Percentiles rank a stretch among this genome's conserved stretches.
Conservation (phyloP, 2,329 filamentous ascomycete species). For the Diaporthe citriasiana region DNA sequence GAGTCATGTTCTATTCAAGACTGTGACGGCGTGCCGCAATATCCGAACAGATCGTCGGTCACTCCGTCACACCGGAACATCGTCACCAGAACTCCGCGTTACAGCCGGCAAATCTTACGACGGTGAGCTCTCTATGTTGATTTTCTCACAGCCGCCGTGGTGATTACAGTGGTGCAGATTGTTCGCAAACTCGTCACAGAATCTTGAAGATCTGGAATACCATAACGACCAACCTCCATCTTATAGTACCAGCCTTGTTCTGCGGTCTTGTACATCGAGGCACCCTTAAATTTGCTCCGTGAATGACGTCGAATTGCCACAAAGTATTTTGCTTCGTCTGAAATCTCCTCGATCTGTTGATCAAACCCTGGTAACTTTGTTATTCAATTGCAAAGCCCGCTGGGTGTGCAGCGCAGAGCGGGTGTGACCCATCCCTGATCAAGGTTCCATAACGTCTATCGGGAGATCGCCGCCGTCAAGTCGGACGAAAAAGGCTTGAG, state of each 20-base stretch:
- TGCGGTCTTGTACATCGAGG: not conserved
- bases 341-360: not conserved
- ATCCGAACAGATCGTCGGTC: not conserved
- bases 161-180: too few species aligned
- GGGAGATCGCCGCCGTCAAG: conserved; percentile 21
- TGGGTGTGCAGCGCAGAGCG: not conserved
- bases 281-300: too few species aligned
- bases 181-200: not conserved
- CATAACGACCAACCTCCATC: too few species aligned
- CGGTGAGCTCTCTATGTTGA: not conserved
- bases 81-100: not conserved
- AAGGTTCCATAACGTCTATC: not conserved
- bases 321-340: not conserved
- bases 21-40: not conserved
- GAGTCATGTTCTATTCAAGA: not conserved
- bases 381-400: not conserved
- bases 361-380: conserved; percentile 14
- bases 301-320: not conserved
- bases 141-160: not conserved
- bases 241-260: not conserved
- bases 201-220: not conserved
- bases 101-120: not conserved
- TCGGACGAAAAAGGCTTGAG: conserved; percentile 12
- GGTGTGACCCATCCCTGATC: not conserved
- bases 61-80: not conserved